Conservation (phyloP, 2,329 filamentous ascomycete species). For the Xylaria sp. region DNA sequence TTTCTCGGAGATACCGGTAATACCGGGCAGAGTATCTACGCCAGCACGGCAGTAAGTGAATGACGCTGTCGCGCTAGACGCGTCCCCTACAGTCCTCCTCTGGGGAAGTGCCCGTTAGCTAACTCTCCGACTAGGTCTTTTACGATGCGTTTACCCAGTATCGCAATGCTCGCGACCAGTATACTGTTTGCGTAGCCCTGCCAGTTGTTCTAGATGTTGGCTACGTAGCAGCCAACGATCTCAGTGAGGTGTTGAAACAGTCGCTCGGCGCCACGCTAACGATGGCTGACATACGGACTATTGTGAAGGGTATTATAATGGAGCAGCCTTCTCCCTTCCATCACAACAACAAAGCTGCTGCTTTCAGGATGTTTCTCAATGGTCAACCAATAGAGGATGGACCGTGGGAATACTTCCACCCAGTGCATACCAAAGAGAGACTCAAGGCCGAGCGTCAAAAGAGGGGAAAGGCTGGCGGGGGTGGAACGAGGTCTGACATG, state of each 20-base stretch:
- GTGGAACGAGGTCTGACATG: neutral
- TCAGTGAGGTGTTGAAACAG: constrained; percentile 12
- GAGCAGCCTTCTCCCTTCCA: constrained; percentile 18
- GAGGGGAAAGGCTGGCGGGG: neutral
- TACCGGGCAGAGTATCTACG: constrained; percentile 38
- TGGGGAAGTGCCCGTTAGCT: neutral
- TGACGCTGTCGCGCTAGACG: neutral
- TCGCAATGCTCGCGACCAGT: constrained; percentile 18
- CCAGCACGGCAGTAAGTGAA: constrained; percentile 27
- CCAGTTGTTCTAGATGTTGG: constrained; percentile 32
- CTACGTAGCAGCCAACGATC: constrained; percentile 24
- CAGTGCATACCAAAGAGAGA: constrained; percentile 6
- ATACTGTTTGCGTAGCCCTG: constrained; percentile 22
- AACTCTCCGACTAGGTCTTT: constrained; percentile 26
- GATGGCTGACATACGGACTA: constrained; percentile 20
- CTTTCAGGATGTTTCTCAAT: neutral
- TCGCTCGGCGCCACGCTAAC: constrained; percentile 26
- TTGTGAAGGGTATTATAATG: constrained; percentile 21
- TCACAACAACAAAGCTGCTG: constrained; percentile 2
- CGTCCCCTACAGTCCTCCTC: neutral
- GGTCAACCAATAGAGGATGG: neutral
- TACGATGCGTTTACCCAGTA: constrained; percentile 38
- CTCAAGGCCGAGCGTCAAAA: neutral
- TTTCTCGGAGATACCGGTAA: constrained; percentile 29
- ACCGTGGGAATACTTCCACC: constrained; percentile 23